Base-by-base conservation (phyloP, 805 yeast species). In the Lachancea mirantina region DNA sequence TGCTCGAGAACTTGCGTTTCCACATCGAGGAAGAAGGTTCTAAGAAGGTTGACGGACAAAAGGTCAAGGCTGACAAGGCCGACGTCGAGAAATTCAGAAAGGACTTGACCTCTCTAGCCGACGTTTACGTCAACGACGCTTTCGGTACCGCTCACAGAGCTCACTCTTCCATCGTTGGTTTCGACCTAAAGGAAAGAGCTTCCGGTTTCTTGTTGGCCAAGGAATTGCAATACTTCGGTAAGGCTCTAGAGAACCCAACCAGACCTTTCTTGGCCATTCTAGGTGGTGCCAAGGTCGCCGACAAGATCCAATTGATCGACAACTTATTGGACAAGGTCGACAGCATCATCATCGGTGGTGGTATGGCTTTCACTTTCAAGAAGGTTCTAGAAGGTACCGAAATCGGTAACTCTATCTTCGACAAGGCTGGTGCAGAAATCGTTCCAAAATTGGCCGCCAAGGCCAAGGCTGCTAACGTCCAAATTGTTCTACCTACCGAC, bases 111-210 rank as follows among this genome's bases (percentile, higher is more conserved):
- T 68, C 87, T 36, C 74, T 92, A 57, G 97, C 96, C 49, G 99
- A 92, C 57, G 95, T 92, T 46, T 92, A 92, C 74, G 77, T 92
- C 63, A 81, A 92, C 70, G 99, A 92, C 64, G 97, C 96, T 39
- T 92, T 92, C 58, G 98, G 98, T 65, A 92, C 98, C 45, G 96
- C 97, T 38, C 99, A 92, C 82, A 85, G 98, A 75, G 98, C 98
- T 45, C 98, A 92, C 74, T 87, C 96, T 35, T 92, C 98, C 30
- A 89, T 92, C 88, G 99, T 92, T 56, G 99, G 99, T 60, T 74
- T 92, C 53, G 88, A 89, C 52, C 75, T 85, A 55, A 88, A 94
- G 45, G 88, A 85, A 70, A 83, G 92, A 70, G 99, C 97, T 55
- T 82, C 96, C 47, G 99, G 99, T 65, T 94, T 89, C 95, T 72